Conservation (phyloP, 495 filamentous ascomycete genomes). For the Hyaloscypha bicolor region DNA sequence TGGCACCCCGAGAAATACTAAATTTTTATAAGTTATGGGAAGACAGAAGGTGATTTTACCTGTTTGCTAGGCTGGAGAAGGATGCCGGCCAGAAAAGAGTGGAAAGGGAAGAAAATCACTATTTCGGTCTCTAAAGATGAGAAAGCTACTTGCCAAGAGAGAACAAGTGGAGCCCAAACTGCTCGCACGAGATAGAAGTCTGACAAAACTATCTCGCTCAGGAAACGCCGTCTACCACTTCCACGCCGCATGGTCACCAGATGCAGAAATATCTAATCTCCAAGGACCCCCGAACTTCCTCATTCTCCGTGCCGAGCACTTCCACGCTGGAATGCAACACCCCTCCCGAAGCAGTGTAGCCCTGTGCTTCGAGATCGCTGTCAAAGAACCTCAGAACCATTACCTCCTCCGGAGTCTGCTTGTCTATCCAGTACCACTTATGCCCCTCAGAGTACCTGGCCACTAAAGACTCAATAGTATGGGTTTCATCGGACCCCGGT, state of each 20-base stretch:
- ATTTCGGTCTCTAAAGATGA: too few relatives aligned
- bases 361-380: slow-evolving; percentile 10
- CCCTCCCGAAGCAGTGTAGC: slow-evolving; percentile 5
- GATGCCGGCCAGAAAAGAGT: too few relatives aligned
- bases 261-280: slow-evolving; percentile 17
- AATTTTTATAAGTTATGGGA: too few relatives aligned
- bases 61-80: too few relatives aligned
- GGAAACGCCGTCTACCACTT: neutral
- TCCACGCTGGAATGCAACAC: slow-evolving; percentile 20
- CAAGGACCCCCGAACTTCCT: slow-evolving; percentile 16
- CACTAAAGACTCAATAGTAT: slow-evolving; percentile 9
- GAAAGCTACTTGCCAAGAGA: too few relatives aligned
- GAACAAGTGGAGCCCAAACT: too few relatives aligned
- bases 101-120: too few relatives aligned
- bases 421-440: slow-evolving; percentile 19
- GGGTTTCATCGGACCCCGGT: slow-evolving; percentile 3
- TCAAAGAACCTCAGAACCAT: slow-evolving; percentile 21
- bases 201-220: too few relatives aligned
- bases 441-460: slow-evolving; percentile 19
- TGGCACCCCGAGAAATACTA: too few relatives aligned
- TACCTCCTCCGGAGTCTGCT: slow-evolving; percentile 19
- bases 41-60: too few relatives aligned
- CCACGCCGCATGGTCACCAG: neutral
- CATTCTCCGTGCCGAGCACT: slow-evolving; percentile 12
- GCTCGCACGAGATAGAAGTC: too few relatives aligned